Percentiles rank a stretch among this genome's conserved stretches.
Conservation (phyloP, 495 filamentous ascomycete species). For the Hypoxylon lenormandii region DNA sequence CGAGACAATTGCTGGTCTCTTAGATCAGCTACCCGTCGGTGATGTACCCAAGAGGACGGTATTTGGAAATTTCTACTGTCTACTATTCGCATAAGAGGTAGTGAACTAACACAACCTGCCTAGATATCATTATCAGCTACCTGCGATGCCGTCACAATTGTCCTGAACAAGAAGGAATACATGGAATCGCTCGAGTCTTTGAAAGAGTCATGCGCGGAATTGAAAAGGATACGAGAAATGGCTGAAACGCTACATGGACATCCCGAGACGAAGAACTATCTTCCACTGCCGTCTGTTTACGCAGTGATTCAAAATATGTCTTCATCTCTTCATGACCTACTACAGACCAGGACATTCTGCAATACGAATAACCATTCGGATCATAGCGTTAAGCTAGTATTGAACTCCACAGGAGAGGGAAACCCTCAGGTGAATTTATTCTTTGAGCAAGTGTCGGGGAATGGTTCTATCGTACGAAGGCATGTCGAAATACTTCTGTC, state of each 20-base stretch:
- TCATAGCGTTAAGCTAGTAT: constrained; percentile 7
- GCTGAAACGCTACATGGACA: not conserved
- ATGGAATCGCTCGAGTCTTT: not conserved
- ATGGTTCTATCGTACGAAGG: not conserved
- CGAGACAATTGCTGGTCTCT: constrained; percentile 3
- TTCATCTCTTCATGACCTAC: not conserved
- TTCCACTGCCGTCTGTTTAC: constrained; percentile 15
- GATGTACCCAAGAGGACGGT: not conserved
- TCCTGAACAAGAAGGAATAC: constrained; percentile 2
- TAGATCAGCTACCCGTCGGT: not conserved
- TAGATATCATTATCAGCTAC: no score
- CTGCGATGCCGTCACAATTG: not conserved
- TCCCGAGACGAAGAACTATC: not conserved
- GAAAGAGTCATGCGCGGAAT: constrained; percentile 4
- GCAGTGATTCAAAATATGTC: constrained; percentile 9
- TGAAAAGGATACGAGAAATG: constrained; percentile 11
- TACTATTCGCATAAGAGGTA: no score
- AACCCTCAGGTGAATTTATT: constrained; percentile 6
- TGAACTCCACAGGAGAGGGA: not conserved
- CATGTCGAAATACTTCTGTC: not conserved
- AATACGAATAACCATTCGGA: not conserved
- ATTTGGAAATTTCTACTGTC: not conserved
- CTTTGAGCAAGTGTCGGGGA: not conserved
- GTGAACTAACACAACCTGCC: no score
- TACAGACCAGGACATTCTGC: not conserved